A percentile compares a stretch with the other conserved stretches of the same genome.
phyloP scores from a whole-genome alignment of 768 basidiomycete species.

The Podaxis carcinomalis region DNA sequence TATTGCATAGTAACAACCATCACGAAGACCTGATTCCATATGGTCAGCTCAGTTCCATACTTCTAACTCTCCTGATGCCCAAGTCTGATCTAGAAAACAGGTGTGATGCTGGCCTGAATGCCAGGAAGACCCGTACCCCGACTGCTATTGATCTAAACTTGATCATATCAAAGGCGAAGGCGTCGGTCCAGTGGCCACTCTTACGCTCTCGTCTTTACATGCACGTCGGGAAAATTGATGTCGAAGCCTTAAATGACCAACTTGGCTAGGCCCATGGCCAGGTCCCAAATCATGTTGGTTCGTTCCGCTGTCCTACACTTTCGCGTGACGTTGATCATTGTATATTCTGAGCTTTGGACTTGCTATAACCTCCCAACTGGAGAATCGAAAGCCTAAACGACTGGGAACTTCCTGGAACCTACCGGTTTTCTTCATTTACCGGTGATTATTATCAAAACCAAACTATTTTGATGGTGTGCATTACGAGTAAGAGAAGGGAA shows the following conservation, averaged over 20 bases:
- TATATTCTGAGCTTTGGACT: background rate
- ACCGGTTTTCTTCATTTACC: conserved; percentile 3
- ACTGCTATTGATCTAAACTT: conserved; percentile 1
- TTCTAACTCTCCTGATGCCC: background rate
- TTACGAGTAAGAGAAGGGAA: background rate
- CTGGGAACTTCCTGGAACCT: background rate
- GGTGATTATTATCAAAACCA: conserved; percentile 6
- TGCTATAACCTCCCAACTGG: background rate
- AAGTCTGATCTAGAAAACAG: background rate
- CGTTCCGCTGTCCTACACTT: conserved; percentile 67
- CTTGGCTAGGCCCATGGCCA: conserved; percentile 20
- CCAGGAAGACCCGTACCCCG: background rate
- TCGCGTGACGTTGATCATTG: background rate
- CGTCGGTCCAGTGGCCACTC: conserved; percentile 22
- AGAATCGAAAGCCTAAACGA: background rate
- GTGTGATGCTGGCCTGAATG: background rate
- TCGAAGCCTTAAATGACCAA: conserved; percentile 57
- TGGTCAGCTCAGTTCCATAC: background rate
- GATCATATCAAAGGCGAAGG: conserved; percentile 27
- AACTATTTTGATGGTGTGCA: background rate
- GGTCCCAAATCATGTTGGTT: conserved; percentile 37
- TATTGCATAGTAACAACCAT: background rate
- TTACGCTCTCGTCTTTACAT: conserved; percentile 34
- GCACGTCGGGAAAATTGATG: conserved; percentile 39
- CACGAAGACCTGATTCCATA: background rate